Evolutionary conservation across 164 flowering plant genomes (phyloP).

Genomic region (Aristolochia californica): DNA sequence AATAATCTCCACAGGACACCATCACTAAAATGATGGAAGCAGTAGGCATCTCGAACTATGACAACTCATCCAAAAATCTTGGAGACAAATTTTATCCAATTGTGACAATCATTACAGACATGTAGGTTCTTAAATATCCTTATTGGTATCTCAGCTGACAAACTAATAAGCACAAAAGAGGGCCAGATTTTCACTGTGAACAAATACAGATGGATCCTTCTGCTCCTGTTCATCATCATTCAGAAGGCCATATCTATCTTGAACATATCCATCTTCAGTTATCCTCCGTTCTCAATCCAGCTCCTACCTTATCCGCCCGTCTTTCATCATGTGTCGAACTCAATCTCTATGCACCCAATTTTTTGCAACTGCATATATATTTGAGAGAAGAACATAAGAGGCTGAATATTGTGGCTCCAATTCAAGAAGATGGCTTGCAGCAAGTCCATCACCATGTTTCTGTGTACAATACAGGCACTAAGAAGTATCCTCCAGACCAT

Average conservation of each 20-base stretch:
- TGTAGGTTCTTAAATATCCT: constrained; percentile 27
- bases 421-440: constrained; percentile 20
- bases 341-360: constrained; percentile 22
- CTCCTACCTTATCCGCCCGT: constrained; percentile 25
- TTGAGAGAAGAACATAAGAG: constrained; percentile 26
- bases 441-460: constrained; percentile 22
- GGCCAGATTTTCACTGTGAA: constrained; percentile 31
- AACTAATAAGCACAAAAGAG: constrained; percentile 21
- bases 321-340: constrained; percentile 24
- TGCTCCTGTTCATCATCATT: constrained; percentile 18
- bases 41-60: constrained; percentile 23
- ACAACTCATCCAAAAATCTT: constrained; percentile 11
- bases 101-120: constrained; percentile 29
- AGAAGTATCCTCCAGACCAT: constrained; percentile 32
- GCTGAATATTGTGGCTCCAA: constrained; percentile 27
- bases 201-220: constrained; percentile 17
- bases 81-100: constrained; percentile 25
- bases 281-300: constrained; percentile 21
- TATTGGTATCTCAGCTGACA: constrained; percentile 15
- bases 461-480: constrained; percentile 23
- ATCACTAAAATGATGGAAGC: constrained; percentile 26
- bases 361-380: constrained; percentile 20
- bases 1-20: constrained; percentile 27
- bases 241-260: constrained; percentile 17
- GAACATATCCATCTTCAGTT: constrained; percentile 20